Percentiles rank a stretch among this genome's conserved stretches.
Evolutionary conservation across 495 filamentous ascomycete genomes (phyloP).

Genomic region (Penicillium atrosanguineum): DNA sequence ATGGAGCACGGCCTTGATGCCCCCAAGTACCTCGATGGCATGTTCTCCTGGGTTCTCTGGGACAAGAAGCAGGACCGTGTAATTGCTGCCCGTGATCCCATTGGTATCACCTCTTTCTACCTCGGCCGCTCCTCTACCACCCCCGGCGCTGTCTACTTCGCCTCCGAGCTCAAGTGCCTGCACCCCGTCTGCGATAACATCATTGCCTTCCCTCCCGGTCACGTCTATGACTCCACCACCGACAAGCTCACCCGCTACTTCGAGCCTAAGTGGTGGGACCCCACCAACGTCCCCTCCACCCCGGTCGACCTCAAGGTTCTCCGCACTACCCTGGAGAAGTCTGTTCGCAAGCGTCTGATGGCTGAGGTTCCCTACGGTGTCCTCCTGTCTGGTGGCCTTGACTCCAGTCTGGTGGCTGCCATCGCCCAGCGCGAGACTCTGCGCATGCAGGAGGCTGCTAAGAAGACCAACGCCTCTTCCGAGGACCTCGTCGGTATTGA

Average conservation of each 20-base stretch:
- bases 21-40: conserved; percentile 93
- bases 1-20: conserved; percentile 88
- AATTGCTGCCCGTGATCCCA: conserved; percentile 91
- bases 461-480: conserved; percentile 47
- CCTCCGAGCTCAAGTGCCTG: conserved; percentile 92
- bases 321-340: conserved; percentile 78
- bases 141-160: conserved; percentile 87
- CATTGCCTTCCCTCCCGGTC: conserved; percentile 88
- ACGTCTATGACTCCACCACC: conserved; percentile 91
- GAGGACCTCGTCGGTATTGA: conserved; percentile 90
- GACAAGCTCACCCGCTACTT: conserved; percentile 80
- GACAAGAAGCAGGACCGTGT: conserved; percentile 89
- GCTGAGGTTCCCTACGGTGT: conserved; percentile 98
- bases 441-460: conserved; percentile 62
- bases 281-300: conserved; percentile 67
- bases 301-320: conserved; percentile 80
- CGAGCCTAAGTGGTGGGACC: conserved; percentile 91
- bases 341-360: conserved; percentile 96
- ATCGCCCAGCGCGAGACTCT: conserved; percentile 92
- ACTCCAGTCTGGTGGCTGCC: conserved; percentile 90
- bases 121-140: conserved; percentile 82
- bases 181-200: conserved; percentile 95
- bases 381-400: conserved; percentile 88
- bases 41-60: conserved; percentile 99
- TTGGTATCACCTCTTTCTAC: conserved; percentile 97